phyloP scores from a whole-genome alignment of 345 rosid genomes.

The Microthlaspi erraticum region DNA sequence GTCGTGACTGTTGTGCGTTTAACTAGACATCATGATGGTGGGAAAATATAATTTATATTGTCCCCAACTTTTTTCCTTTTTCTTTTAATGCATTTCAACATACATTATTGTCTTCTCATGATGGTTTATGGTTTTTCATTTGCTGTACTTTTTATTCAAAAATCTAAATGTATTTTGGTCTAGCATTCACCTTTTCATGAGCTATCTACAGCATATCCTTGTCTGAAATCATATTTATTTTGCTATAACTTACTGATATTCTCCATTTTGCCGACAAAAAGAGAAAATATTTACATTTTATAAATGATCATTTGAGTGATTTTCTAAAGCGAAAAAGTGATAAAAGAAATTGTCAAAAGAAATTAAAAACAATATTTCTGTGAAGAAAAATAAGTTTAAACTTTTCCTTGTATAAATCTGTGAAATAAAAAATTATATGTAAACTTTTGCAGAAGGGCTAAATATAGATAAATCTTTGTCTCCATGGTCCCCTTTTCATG shows the following conservation, averaged over 20 bases:
- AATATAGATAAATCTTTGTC: too few relatives aligned
- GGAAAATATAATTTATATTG: not conserved
- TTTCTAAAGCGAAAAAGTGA: not conserved
- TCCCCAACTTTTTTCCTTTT: not conserved
- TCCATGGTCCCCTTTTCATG: too few relatives aligned
- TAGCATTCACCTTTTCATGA: too few relatives aligned
- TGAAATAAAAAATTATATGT: too few relatives aligned
- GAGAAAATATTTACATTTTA: not conserved
- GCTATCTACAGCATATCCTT: not conserved
- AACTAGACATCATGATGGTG: conserved; percentile 37
- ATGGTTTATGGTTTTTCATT: not conserved
- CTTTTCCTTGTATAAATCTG: too few relatives aligned
- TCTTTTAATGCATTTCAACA: not conserved
- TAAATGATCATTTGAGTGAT: not conserved
- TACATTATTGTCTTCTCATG: not conserved
- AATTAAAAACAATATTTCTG: not conserved
- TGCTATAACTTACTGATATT: not conserved
- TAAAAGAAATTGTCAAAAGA: not conserved
- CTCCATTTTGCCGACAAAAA: not conserved
- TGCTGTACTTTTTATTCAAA: not conserved
- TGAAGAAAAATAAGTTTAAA: too few relatives aligned
- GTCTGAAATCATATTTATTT: not conserved
- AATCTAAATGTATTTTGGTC: not conserved
- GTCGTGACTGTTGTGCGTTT: conserved; percentile 56
- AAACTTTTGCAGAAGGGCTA: too few relatives aligned